Conservation (phyloP, 1,284 basidiomycete species). For the Ustilago hordei region DNA sequence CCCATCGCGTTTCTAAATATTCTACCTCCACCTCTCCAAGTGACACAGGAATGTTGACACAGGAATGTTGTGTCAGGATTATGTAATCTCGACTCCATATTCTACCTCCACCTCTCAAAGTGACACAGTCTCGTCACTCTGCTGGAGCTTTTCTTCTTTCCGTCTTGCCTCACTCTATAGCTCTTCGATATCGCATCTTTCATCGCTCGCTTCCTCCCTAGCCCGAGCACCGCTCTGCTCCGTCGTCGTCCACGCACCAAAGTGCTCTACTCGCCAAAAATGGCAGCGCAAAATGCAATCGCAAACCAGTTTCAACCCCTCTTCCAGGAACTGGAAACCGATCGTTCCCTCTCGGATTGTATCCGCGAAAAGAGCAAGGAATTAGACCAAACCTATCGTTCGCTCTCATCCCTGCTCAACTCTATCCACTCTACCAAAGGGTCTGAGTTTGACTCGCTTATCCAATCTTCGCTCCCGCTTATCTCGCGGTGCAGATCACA, state of each 20-base stretch:
- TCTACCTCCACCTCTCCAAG: conserved; percentile 15
- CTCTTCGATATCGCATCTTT: too few relatives aligned
- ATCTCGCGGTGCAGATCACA: neutral
- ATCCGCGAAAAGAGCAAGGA: conserved; percentile 55
- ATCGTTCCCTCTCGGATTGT: conserved; percentile 37
- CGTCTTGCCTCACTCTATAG: too few relatives aligned
- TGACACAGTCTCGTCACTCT: neutral
- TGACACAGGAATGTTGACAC: neutral
- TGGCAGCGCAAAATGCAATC: neutral
- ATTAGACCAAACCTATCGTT: conserved; percentile 43
- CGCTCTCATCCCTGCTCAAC: conserved; percentile 42
- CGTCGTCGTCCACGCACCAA: too few relatives aligned
- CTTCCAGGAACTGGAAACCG: conserved; percentile 48
- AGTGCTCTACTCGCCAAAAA: neutral
- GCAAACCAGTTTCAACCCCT: conserved; percentile 41
- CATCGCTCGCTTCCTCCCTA: too few relatives aligned
- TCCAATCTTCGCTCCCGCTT: neutral
- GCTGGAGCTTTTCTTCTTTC: too few relatives aligned
- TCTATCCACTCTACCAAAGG: conserved; percentile 46
- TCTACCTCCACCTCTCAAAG: conserved; percentile 15
- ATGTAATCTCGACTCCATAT: conserved; percentile 20
- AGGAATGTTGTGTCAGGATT: conserved; percentile 8
- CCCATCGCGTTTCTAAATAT: too few relatives aligned
- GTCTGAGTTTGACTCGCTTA: conserved; percentile 8
- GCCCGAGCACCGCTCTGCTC: too few relatives aligned